Percentiles rank a stretch among this genome's conserved stretches.
phyloP scores from a whole-genome alignment of 176 grass and related monocot genomes.

The Oryza australiensis region DNA sequence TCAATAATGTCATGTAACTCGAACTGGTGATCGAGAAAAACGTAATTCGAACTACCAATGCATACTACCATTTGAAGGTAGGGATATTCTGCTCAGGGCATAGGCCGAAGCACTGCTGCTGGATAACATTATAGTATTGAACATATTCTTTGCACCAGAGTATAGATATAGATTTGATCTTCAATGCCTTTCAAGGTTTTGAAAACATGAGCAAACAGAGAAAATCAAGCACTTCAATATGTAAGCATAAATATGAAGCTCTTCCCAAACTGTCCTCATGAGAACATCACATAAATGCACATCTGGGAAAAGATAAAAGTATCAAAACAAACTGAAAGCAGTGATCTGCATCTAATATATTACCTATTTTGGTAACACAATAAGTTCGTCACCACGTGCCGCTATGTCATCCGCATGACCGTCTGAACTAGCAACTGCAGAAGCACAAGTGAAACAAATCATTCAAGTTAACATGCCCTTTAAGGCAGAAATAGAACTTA shows the following conservation, averaged over 20 bases:
- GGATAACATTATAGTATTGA: not conserved
- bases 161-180: not conserved
- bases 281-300: not conserved
- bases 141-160: not conserved
- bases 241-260: not conserved
- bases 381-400: conserved; percentile 29
- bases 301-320: not conserved
- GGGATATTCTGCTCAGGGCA: not conserved
- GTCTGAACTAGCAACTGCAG: conserved; percentile 41
- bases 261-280: not conserved
- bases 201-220: not conserved
- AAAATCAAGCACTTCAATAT: not conserved
- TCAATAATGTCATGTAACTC: not conserved
- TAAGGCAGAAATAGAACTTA: not conserved
- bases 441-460: conserved; percentile 30
- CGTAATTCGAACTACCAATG: not conserved
- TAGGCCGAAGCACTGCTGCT: not conserved
- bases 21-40: not conserved
- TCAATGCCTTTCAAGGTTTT: not conserved
- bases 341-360: not conserved
- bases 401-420: conserved; percentile 36
- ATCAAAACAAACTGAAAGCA: not conserved
- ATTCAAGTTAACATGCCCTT: conserved; percentile 8
- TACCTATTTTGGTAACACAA: conserved; percentile 50
- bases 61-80: conserved; percentile 1